Base-by-base conservation (phyloP, 2,329 filamentous ascomycete genomes). In the Sporothrix schenckii region DNA sequence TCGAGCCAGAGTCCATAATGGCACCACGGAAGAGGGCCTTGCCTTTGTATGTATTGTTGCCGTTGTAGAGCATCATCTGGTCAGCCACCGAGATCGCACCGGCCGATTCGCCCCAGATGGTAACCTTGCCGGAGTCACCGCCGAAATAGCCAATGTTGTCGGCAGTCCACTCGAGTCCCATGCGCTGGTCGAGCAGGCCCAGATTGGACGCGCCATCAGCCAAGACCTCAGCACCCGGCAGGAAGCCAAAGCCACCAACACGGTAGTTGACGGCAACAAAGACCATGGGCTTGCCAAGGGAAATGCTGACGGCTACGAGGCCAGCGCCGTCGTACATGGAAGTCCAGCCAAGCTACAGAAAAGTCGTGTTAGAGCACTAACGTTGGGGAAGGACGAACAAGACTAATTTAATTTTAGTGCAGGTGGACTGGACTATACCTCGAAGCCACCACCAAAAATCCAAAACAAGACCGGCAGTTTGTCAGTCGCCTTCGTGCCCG, bases 261-360 rank as follows among this genome's bases (percentile, higher is more conserved):
- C 91, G 89, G 79, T 96, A 94, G 80, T 93, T 94, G 76, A 94
- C 88, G 0, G 89, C 86, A 0, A 94, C 91, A 69, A 89, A 92
- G 61, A 96, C 80, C 72, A 94, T 88, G 0, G 90, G 89, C 79
- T 91, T 87, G 44, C 83, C 83, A 68, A 85, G 74, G 0, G 75
- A 73, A 50, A 87, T 76, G 2, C 82, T 85, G 19, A 81, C 80
- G 1, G 76, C 68, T 0, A 89, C 74, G 13, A 88, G 79, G 54
- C 79, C 79, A 4, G 80, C 78, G 4, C 79, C 86, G 71, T 89
- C 85, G 73, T 88, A 89, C 78, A 82, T 84, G 70, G 77, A 78
- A 70, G 78, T 83, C 71, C 78, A 84, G 30, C 84, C 85, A 6
- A 87, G 78, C 77, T 80, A 34, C 4, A 14, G 9, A 14, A 4